phyloP scores from a whole-genome alignment of 2,329 filamentous ascomycete species.

The Fusarium gaditjirri region DNA sequence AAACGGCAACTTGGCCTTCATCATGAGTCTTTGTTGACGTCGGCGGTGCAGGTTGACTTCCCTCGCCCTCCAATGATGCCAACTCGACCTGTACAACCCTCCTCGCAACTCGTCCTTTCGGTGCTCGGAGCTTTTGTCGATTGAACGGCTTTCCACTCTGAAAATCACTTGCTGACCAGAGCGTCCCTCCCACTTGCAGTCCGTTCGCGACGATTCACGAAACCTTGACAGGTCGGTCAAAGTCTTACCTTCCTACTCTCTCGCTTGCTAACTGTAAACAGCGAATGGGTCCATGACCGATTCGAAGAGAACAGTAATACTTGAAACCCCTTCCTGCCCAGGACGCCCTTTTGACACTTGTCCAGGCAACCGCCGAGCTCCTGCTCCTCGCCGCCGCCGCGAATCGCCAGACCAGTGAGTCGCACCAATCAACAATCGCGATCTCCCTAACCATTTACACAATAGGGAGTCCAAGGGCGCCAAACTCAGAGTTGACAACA shows the following conservation, averaged over 20 bases:
- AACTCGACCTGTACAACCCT: conserved; percentile 46
- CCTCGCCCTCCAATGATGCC: conserved; percentile 43
- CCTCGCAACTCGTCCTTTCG: conserved; percentile 46
- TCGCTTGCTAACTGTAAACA: conserved; percentile 48
- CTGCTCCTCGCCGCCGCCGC: conserved; percentile 56
- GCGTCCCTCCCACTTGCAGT: conserved; percentile 59
- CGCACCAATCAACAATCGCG: background rate
- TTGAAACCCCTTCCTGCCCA: conserved; percentile 3
- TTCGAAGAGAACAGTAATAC: conserved; percentile 77
- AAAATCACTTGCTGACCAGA: conserved; percentile 54
- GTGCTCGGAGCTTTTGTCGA: conserved; percentile 47
- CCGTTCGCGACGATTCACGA: conserved; percentile 70
- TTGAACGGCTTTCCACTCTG: conserved; percentile 47
- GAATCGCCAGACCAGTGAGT: conserved; percentile 55
- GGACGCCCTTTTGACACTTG: conserved; percentile 37
- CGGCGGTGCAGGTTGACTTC: conserved; percentile 49
- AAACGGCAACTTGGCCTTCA: background rate
- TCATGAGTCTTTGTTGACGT: conserved; percentile 33
- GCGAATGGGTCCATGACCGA: conserved; percentile 95
- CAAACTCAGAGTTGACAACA: conserved; percentile 85
- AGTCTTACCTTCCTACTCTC: background rate
- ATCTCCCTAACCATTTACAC: conserved; percentile 28
- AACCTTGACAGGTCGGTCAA: conserved; percentile 75
- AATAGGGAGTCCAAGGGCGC: conserved; percentile 65
- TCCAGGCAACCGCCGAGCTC: conserved; percentile 53